These are phyloP conservation scores for Cryptomeria japonica DNA, from an alignment of 75 land plant genomes.

Conservation along the genomic window DNA sequence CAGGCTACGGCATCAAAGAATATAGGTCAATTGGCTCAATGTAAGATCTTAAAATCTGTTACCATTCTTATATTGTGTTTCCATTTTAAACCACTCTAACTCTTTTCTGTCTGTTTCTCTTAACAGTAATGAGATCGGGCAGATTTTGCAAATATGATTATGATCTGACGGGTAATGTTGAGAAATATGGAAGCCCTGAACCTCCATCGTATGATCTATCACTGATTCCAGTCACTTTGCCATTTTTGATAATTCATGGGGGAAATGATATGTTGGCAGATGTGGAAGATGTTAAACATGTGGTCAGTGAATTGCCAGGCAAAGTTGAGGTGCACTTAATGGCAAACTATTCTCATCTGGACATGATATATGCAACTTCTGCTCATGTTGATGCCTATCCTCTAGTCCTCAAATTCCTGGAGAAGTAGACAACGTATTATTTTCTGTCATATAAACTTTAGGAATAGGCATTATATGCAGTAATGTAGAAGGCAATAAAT, in stretches of 20 bases:
- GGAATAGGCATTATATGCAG: background rate
- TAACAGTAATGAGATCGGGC: background rate
- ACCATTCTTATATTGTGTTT: background rate
- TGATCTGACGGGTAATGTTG: background rate
- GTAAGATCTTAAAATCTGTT: constrained; percentile 17
- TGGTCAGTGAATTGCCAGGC: background rate
- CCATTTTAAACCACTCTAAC: background rate
- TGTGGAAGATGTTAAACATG: background rate
- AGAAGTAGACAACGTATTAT: background rate
- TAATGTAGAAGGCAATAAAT: background rate
- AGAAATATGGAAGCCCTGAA: background rate
- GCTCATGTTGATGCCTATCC: constrained; percentile 1
- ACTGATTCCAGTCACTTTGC: background rate
- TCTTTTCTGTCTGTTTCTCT: background rate
- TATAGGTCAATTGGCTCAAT: constrained; percentile 49
- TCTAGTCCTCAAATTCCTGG: background rate
- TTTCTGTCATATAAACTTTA: too few species aligned
- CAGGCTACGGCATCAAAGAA: constrained; percentile 44
- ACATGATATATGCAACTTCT: background rate
- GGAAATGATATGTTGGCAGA: background rate
- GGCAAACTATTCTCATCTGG: background rate
- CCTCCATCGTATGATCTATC: background rate
- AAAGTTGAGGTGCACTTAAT: background rate
- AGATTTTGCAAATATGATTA: constrained; percentile 3
- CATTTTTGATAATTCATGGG: background rate